Base-by-base conservation (phyloP, 768 basidiomycete genomes). In the Mycena albidolilacea region DNA sequence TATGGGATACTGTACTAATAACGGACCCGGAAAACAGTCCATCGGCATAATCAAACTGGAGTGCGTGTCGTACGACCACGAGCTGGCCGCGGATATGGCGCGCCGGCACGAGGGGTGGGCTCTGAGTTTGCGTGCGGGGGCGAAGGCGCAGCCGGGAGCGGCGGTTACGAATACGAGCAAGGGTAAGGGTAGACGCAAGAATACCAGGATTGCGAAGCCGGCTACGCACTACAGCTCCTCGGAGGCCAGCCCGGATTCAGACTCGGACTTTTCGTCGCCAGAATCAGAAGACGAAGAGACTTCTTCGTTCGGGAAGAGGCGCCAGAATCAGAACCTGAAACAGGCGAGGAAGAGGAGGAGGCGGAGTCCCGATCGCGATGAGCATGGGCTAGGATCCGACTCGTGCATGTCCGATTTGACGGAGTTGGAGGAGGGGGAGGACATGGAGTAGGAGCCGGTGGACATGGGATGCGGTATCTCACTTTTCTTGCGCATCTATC, bases 41-140 rank as follows among this genome's bases (percentile, higher is more conserved):
- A 64, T 74, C 55, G 38, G 58, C 5, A 68, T 74, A 39, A 69
- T 75, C 43, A 38, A 21, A 41, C 37, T 75, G 66, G n/a, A 64
- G 35, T 72, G 74, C 38, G 64, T 75, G 3, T 64, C 66, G 14
- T 75, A 75, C 14, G 69, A 75, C n/a, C 70, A 69, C n/a, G 64
- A n/a, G 19, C 66, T 70, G 12, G 69, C 30, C 7, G 63, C 37
- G 15, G 66, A 67, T 0, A 58, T 75, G 62, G 65, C 17, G 46
- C 52, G 48, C 5, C 23, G 41, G 39, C 17, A 50, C 30, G 70
- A 19, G 37, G 17, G 1, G 7, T 17, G 57, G 57, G 14, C 7
- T 21, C 41, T 6, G 50, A 9, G 8, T 3, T 10, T 23, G 21
- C 52, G 41, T 5, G 5, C 23, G 52, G 15, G 21, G n/a, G 5